Conservation (phyloP, 1,284 basidiomycete genomes). For the Irpex rosettiformis region DNA sequence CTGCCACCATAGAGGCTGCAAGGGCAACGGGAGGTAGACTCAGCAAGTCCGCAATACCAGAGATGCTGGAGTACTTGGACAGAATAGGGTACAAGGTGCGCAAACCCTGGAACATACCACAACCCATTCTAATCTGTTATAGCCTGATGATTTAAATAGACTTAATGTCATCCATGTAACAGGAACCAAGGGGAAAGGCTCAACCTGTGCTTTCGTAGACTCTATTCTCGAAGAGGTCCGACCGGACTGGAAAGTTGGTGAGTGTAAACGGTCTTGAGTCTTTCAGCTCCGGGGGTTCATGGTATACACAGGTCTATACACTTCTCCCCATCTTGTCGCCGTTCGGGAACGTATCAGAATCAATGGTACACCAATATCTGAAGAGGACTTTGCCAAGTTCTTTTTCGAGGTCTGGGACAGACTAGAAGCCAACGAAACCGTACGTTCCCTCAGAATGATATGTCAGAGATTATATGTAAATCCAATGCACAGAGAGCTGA, state of each 20-base stretch:
- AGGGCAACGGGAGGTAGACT: conserved; percentile 73
- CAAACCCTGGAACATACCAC: conserved; percentile 7
- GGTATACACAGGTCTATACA: conserved; percentile 77
- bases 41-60: conserved; percentile 75
- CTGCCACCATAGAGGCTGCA: conserved; percentile 83
- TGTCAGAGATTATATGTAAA: conserved; percentile 3
- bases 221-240: conserved; percentile 63
- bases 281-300: background rate
- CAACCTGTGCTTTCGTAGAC: conserved; percentile 90
- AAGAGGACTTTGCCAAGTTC: conserved; percentile 84
- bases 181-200: conserved; percentile 99
- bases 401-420: conserved; percentile 98
- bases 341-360: conserved; percentile 96
- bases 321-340: conserved; percentile 94
- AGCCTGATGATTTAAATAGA: conserved; percentile 77
- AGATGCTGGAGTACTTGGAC: conserved; percentile 88
- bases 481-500: conserved; percentile 42
- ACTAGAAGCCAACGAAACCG: conserved; percentile 67
- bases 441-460: conserved; percentile 27
- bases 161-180: conserved; percentile 97
- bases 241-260: conserved; percentile 74
- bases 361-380: conserved; percentile 87
- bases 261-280: conserved; percentile 3
- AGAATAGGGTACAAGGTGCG: conserved; percentile 86
- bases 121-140: background rate